A percentile compares a stretch with the other conserved stretches of the same genome.
phyloP scores from a whole-genome alignment of 805 yeast genomes.

The Saturnispora sanitii region DNA sequence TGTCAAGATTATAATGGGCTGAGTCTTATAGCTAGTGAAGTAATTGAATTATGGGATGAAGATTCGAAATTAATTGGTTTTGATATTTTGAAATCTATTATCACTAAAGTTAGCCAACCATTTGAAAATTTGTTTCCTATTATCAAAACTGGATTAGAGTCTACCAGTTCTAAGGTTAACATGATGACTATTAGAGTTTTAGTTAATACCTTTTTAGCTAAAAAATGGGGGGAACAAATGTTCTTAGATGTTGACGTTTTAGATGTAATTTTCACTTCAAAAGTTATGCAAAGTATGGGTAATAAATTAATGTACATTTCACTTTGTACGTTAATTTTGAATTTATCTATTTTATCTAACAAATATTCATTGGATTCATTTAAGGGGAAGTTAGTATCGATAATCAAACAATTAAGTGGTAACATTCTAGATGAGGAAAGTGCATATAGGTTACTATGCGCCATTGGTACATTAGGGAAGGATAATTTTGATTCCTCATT shows the following conservation, averaged over 20 bases:
- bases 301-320: constrained; percentile 29
- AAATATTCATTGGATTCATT: constrained; percentile 21
- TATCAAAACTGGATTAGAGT: constrained; percentile 33
- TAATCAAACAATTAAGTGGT: constrained; percentile 6
- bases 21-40: constrained; percentile 11
- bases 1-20: constrained; percentile 30
- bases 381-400: constrained; percentile 9
- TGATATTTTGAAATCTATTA: constrained; percentile 48
- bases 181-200: constrained; percentile 51
- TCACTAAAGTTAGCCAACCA: constrained; percentile 31
- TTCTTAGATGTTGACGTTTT: constrained; percentile 34
- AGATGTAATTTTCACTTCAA: constrained; percentile 27
- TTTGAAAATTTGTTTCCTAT: constrained; percentile 32
- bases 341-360: constrained; percentile 34
- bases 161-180: constrained; percentile 25
- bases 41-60: constrained; percentile 36
- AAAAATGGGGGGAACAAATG: constrained; percentile 37
- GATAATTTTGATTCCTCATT: constrained; percentile 9
- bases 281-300: constrained; percentile 14
- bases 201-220: constrained; percentile 42
- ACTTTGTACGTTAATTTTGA: constrained; percentile 39
- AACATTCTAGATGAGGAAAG: constrained; percentile 43
- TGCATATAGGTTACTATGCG: constrained; percentile 52
- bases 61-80: constrained; percentile 42
- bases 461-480: constrained; percentile 49